Base-by-base conservation (phyloP, 306 rosid species). In the Fagus sylvatica region DNA sequence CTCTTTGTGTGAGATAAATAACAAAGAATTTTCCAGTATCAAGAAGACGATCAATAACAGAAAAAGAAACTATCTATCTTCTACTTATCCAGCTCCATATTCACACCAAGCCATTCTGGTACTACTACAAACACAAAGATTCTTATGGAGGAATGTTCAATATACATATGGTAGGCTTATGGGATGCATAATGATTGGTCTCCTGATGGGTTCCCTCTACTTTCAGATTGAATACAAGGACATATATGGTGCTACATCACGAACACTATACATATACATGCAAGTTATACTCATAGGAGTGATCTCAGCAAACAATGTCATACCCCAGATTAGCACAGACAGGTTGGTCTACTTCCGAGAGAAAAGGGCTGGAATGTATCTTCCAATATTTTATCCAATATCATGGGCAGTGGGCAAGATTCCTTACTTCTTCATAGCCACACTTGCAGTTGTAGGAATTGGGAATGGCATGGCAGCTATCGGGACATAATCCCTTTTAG, bases 101-200 rank as follows among this genome's bases (percentile, higher is more conserved):
- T 72, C 61, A 33, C 17, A 16, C 10, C 75, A 72, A 72, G 75
- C 75, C 64, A 19, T 72, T 53, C 53, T 36, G 15, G 75, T 53
- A 72, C 46, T 72, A 5, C 75, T 72, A 16, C 53, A 64, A 28
- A 73, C 69, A 28, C 22, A 40, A 37, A 22, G 77, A 40, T 57
- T 55, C 39, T 57, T 73, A 41, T 73, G 77, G 77, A 73, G 77
- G 77, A 73, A 56, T 39, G 69, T 73, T 12, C 55, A 57, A 56
- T 57, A 30, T 43, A 73, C 77, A 55, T 73, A 73, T 1, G 54
- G 40, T 56, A 54, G 76, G 22, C 41, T 73, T 28, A 13, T 10
- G 2, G 41, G 39, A 6, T 56, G 75, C 30, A 32, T 53, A 49
- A 72, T 53, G 36, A 33, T 72, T 49, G 62, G 48, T 53, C 75